These are phyloP conservation scores for Ceratopteris richardii DNA, from an alignment of 75 land plant species.

Conservation along the genomic window DNA sequence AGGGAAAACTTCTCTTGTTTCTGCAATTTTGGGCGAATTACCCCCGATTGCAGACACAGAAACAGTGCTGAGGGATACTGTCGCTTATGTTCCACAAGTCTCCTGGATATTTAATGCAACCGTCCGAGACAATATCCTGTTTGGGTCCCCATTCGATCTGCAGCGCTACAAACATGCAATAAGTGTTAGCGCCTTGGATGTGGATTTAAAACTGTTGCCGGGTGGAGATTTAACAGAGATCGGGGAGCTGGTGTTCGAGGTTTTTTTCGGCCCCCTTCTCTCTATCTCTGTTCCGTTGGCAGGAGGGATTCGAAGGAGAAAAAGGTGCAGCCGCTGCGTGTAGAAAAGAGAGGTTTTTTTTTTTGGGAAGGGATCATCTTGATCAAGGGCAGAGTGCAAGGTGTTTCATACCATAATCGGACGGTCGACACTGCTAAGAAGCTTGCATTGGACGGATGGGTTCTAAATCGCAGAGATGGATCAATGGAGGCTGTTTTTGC, in stretches of 20 bases:
- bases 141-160: slow-evolving; percentile 64
- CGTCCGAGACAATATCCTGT: slow-evolving; percentile 90
- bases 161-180: slow-evolving; percentile 56
- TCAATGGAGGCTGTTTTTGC: too few species aligned
- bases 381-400: slow-evolving; percentile 96
- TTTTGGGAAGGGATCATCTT: slow-evolving; percentile 89
- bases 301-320: too few species aligned
- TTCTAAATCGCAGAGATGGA: too few species aligned
- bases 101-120: slow-evolving; percentile 99
- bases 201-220: slow-evolving; percentile 76
- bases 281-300: too few species aligned
- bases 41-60: slow-evolving; percentile 41
- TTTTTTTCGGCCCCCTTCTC: too few species aligned
- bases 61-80: slow-evolving; percentile 56
- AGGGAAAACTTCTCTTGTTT: slow-evolving; percentile 86
- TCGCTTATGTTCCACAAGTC: slow-evolving; percentile 95
- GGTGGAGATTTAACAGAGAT: slow-evolving; percentile 94
- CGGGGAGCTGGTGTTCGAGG: slow-evolving; percentile 96
- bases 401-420: too few species aligned
- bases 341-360: too few species aligned
- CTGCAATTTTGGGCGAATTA: slow-evolving; percentile 92
- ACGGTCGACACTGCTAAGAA: too few species aligned
- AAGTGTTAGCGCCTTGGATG: slow-evolving; percentile 60
- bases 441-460: too few species aligned
- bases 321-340: too few species aligned